Conservation (phyloP, 2,329 filamentous ascomycete species). For the Phialophora chinensis region DNA sequence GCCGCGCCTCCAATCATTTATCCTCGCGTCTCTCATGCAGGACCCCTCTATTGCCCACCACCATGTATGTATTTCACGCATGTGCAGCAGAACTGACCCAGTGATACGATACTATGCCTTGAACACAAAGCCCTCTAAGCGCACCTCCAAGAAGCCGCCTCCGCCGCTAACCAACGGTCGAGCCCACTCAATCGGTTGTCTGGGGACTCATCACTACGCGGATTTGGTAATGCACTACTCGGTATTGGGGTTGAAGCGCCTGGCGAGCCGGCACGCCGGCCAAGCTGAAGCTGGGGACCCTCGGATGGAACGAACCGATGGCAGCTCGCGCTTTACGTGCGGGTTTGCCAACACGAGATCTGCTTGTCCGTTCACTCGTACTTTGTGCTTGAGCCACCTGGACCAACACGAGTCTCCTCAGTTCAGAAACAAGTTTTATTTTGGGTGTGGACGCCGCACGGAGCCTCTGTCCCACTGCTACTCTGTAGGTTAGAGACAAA, state of each 20-base stretch:
- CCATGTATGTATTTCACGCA: slow-evolving; percentile 35
- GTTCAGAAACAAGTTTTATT: neutral
- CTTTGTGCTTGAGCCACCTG: neutral
- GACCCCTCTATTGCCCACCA: slow-evolving; percentile 14
- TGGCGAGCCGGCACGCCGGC: neutral
- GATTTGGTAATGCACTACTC: slow-evolving; percentile 13
- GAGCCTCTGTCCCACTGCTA: slow-evolving; percentile 5
- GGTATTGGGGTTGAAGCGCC: neutral
- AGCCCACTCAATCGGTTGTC: neutral
- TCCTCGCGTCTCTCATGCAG: neutral
- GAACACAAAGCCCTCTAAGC: slow-evolving; percentile 6
- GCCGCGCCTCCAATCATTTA: slow-evolving; percentile 1
- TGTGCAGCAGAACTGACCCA: slow-evolving; percentile 13
- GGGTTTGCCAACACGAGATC: slow-evolving; percentile 5
- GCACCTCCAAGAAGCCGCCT: slow-evolving; percentile 4
- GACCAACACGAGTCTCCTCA: neutral
- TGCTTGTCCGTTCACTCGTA: neutral
- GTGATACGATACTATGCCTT: slow-evolving; percentile 6
- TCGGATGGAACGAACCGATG: slow-evolving; percentile 9
- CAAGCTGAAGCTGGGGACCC: slow-evolving; percentile 1
- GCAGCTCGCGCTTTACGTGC: neutral
- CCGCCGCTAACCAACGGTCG: slow-evolving; percentile 16
- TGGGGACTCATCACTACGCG: neutral
- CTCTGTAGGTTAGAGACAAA: neutral
- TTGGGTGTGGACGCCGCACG: neutral